Evolutionary conservation across 1,284 basidiomycete species (phyloP), one percentile per base, ranked within the genome.

Genomic region (Cutaneotrichosporon dermatis): DNA sequence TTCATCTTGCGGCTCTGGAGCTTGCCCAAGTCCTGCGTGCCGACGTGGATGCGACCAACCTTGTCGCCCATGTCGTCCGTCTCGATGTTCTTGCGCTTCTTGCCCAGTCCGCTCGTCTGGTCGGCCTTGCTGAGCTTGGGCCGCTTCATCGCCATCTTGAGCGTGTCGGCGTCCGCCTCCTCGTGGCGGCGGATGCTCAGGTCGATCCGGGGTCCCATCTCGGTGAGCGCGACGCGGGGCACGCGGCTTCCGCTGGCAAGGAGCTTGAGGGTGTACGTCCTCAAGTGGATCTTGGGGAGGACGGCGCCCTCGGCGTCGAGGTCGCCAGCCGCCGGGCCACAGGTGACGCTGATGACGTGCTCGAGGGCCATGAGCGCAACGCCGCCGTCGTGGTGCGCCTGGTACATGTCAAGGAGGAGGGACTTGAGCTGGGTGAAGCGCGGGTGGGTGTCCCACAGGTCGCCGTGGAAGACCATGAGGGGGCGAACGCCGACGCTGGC

Each of bases 51-150:
- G 61, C 87, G 83, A 51, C 94, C 95, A 65, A 95, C 84, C 79
- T 94, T 79, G 78, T 99, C 92, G 59, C 95, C 95, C 95, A 98
- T 97, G 77, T 92, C 92, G 80, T 99, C 95, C 65, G 93, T 91
- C 81, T 96, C 92, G 76, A 94, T 77, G 77, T 97, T 97, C 85
- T 92, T 93, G 79, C 84, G 85, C 83, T 91, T 93, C 83, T 90
- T 91, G 43, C 90, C 91, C n/a, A 91, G 74, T 0, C 92, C 92
- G 74, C 84, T 87, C 80, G 91, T 90, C 51, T 92, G 79, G 50
- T 92, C 89, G 66, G 83, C 83, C 80, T 92, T 91, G 78, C 88
- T 88, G 64, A 96, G 71, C 82, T 94, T 97, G 50, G 91, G 90
- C 62, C 88, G 81, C 75, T 82, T 88, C 81, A 92, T 83, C 10